Evolutionary conservation across 345 rosid species (phyloP), one percentile per base, ranked within the genome.

Genomic region (Schrenkiella parvula): DNA sequence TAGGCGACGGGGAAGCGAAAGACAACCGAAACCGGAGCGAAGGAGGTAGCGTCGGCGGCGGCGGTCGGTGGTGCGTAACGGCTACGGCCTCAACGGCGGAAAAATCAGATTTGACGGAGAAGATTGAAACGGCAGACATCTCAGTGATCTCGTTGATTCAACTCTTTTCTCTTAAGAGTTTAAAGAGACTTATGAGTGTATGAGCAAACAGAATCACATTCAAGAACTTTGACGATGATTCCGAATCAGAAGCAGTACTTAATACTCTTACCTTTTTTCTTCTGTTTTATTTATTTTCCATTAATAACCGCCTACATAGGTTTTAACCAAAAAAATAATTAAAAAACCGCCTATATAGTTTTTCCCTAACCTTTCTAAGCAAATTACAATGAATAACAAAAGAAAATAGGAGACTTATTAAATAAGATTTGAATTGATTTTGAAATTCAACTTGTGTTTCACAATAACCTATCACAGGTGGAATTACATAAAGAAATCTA

Each of bases 1-100:
- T 26, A 18, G 77, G 3, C 9, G 68, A 3, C 38, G 80, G 71
- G 12, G 53, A 22, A 15, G 59, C 37, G 53, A 73, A 52, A 43
- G 77, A 57, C 1, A 21, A 22, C 15, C 44, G 67, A 17, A 58
- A 74, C 26, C 78, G 78, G 44, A 66, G 44, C 1, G 41, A 51
- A 52, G 9, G 32, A 32, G 38, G 6, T 0, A 11, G 14, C 1
- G 25, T 19, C 14, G 54, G 4, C 0, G 66, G 70, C 19, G 82
- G 83, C 3, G 47, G 65, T 2, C 12, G 85, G 23, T 51, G 76
- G 18, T 66, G 80, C 5, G 76, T 50, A 4, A 80, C 52, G 75
- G 84, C 80, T 74, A 89, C 78, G 83, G 86, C 68, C 78, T 77
- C 80, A 74, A 83, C 78, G 73, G 39, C 7, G 63, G 55, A n/a